Evolutionary conservation across 768 basidiomycete genomes (phyloP).

Genomic region (Antrodiella citrinella): DNA sequence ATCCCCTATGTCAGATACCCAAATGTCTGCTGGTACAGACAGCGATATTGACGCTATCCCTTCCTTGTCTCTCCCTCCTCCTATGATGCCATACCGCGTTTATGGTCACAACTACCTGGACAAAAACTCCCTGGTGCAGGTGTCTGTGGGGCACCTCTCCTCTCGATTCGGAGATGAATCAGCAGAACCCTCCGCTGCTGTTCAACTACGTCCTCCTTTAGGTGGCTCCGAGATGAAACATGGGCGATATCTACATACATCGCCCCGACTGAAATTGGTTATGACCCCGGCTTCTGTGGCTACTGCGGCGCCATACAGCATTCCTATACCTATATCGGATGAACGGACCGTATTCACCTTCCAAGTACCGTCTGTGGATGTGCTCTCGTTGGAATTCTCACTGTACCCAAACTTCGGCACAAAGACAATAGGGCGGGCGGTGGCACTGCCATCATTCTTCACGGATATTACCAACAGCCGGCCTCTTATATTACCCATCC

Average conservation of each 20-base stretch:
- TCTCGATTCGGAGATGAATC: constrained; percentile 25
- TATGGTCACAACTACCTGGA: constrained; percentile 97
- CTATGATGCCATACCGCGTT: constrained; percentile 95
- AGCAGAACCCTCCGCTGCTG: constrained; percentile 34
- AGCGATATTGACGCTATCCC: constrained; percentile 89
- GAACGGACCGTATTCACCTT: constrained; percentile 73
- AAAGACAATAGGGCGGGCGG: constrained; percentile 89
- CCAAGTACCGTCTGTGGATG: constrained; percentile 69
- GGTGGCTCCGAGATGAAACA: constrained; percentile 62
- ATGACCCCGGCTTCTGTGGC: constrained; percentile 85
- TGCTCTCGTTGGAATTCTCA: constrained; percentile 82
- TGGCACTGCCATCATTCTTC: constrained; percentile 75
- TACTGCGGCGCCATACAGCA: constrained; percentile 82
- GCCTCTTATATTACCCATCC: constrained; percentile 62
- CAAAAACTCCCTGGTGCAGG: constrained; percentile 74
- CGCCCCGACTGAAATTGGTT: constrained; percentile 87
- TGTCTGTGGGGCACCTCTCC: constrained; percentile 67
- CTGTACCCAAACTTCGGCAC: constrained; percentile 97
- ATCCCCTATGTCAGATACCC: constrained; percentile 16
- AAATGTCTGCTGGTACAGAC: constrained; percentile 30
- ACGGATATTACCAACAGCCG: constrained; percentile 43
- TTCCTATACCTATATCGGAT: constrained; percentile 76
- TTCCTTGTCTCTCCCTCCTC: constrained; percentile 89
- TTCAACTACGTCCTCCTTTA: constrained; percentile 69
- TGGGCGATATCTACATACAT: constrained; percentile 51